A percentile compares a stretch with the other conserved stretches of the same genome.
phyloP scores from a whole-genome alignment of 2,329 filamentous ascomycete genomes.

The Atkinsonella hypoxylon region DNA sequence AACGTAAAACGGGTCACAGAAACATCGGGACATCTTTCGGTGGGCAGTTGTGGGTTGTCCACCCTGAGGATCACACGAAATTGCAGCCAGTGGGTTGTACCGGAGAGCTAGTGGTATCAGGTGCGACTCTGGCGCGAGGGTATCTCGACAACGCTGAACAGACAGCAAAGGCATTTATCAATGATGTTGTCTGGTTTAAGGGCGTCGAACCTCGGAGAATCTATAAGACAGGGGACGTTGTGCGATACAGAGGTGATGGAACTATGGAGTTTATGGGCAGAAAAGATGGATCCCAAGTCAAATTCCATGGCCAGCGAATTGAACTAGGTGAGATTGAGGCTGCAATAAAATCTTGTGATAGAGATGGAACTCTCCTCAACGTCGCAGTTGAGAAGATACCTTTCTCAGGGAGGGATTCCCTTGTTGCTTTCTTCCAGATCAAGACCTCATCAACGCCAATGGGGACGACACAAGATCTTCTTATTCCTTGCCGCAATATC shows the following conservation, averaged over 20 bases:
- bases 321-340: background rate
- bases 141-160: background rate
- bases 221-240: background rate
- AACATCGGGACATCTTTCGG: background rate
- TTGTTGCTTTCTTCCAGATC: background rate
- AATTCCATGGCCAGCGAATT: constrained; percentile 2
- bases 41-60: background rate
- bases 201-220: background rate
- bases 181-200: background rate
- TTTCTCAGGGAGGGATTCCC: background rate
- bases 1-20: background rate
- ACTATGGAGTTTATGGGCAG: constrained; percentile 16
- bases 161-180: background rate
- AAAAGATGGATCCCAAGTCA: constrained; percentile 12
- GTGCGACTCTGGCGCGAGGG: background rate
- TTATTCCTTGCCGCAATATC: background rate
- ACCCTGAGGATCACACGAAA: background rate
- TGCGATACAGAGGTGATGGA: constrained; percentile 8
- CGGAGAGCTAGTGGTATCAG: background rate
- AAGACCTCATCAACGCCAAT: background rate
- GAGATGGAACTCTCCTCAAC: background rate
- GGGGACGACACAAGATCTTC: background rate
- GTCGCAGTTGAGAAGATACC: background rate
- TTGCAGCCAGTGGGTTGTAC: background rate
- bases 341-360: background rate